Percentiles rank a stretch among this genome's conserved stretches.
Conservation (phyloP, 2,329 filamentous ascomycete species). For the Annulohypoxylon truncatum region DNA sequence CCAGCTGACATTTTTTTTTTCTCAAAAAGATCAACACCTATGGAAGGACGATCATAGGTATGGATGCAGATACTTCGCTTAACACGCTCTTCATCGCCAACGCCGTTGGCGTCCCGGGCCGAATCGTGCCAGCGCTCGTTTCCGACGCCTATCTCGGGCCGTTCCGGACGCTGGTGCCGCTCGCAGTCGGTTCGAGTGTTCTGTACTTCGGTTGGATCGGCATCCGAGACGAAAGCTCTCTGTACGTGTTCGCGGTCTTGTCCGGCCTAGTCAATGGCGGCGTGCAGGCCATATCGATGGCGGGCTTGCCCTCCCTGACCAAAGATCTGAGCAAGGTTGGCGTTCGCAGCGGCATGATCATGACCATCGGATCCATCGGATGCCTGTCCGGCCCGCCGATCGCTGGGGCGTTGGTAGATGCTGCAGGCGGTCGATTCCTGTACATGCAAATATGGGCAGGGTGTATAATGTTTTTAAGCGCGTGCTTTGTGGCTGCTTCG, state of each 20-base stretch:
- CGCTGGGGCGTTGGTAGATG: conserved; percentile 61
- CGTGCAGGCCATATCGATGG: conserved; percentile 39
- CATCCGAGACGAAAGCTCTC: conserved; percentile 46
- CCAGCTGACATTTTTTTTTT: conserved; percentile 28
- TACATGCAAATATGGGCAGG: conserved; percentile 55
- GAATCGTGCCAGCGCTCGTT: conserved; percentile 58
- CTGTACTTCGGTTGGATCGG: conserved; percentile 60
- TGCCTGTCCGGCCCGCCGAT: conserved; percentile 64
- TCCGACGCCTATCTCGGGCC: conserved; percentile 59
- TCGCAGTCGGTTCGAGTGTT: conserved; percentile 45
- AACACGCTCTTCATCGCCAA: conserved; percentile 64
- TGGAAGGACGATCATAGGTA: conserved; percentile 33
- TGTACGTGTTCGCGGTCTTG: conserved; percentile 38
- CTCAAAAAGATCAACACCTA: conserved; percentile 39
- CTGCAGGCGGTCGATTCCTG: conserved; percentile 56
- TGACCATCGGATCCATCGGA: conserved; percentile 61
- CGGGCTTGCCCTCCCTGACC: conserved; percentile 47
- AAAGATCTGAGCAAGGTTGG: conserved; percentile 63
- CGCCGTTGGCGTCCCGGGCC: conserved; percentile 59
- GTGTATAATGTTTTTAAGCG: conserved; percentile 34
- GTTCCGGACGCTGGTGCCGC: conserved; percentile 60
- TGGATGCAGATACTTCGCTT: conserved; percentile 49
- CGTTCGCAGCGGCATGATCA: conserved; percentile 63
- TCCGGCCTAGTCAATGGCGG: conserved; percentile 40
- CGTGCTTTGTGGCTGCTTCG: conserved; percentile 32